Evolutionary conservation across 2,329 filamentous ascomycete species (phyloP).

Genomic region (Aspergillaceae sp.): DNA sequence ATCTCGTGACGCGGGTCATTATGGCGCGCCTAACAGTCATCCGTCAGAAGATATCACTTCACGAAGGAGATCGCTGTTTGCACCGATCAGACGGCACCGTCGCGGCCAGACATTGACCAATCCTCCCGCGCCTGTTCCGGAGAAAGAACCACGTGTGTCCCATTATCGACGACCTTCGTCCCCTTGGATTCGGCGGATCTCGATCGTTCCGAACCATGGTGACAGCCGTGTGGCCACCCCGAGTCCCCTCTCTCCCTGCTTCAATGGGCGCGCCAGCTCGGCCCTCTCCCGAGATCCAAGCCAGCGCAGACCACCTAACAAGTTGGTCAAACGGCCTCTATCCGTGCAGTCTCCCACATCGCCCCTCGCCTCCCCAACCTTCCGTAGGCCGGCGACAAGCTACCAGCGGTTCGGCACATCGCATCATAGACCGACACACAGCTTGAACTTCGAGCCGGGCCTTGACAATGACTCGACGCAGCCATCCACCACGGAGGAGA

Average conservation of each 20-base stretch:
- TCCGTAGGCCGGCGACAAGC: conserved; percentile 55
- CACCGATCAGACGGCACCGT: conserved; percentile 23
- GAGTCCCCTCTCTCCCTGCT: conserved; percentile 44
- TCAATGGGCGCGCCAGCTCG: conserved; percentile 47
- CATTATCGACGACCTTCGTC: conserved; percentile 34
- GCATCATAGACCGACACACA: conserved; percentile 35
- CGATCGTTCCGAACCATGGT: conserved; percentile 41
- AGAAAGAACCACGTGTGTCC: conserved; percentile 16
- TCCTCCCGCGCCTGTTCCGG: conserved; percentile 19
- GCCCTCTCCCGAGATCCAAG: conserved; percentile 31
- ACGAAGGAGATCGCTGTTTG: conserved; percentile 17
- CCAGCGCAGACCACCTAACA: conserved; percentile 43
- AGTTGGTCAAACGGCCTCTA: conserved; percentile 53
- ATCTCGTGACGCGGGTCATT: conserved; percentile 7
- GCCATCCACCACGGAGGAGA: conserved; percentile 3
- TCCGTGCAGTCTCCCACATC: conserved; percentile 39
- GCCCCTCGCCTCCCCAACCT: conserved; percentile 36
- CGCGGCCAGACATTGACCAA: conserved; percentile 31
- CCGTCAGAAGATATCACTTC: conserved; percentile 11
- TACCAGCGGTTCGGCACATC: conserved; percentile 52
- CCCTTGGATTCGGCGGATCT: conserved; percentile 51
- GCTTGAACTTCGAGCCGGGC: conserved; percentile 19
- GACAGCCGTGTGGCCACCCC: conserved; percentile 42
- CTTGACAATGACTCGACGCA: conserved; percentile 9
- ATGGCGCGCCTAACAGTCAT: conserved; percentile 5